A percentile compares a stretch with the other conserved stretches of the same genome.
phyloP scores from a whole-genome alignment of 345 rosid species.

The Pistacia atlantica region DNA sequence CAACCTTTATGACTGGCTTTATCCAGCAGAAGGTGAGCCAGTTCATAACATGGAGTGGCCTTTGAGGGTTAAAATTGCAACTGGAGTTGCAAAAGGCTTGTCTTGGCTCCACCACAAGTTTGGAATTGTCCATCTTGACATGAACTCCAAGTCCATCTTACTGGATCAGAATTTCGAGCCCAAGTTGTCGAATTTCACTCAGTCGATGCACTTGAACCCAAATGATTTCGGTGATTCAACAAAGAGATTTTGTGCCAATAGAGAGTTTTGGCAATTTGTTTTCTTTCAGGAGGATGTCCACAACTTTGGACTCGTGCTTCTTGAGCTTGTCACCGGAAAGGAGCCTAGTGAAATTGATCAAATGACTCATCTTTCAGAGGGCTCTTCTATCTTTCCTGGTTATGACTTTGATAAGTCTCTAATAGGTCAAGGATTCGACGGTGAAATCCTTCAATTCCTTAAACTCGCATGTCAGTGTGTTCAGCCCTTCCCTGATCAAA shows the following conservation, averaged over 20 bases:
- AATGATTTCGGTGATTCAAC: neutral
- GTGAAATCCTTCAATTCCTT: conserved; percentile 19
- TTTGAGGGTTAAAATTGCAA: conserved; percentile 28
- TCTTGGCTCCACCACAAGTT: conserved; percentile 34
- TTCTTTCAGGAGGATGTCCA: conserved; percentile 28
- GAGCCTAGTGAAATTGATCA: neutral
- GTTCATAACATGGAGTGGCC: conserved; percentile 24
- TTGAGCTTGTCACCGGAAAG: conserved; percentile 23
- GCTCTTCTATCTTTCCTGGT: neutral
- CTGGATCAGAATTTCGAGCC: conserved; percentile 25
- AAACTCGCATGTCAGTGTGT: conserved; percentile 23
- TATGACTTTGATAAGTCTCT: conserved; percentile 14
- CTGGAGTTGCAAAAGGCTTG: conserved; percentile 28
- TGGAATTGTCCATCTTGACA: conserved; percentile 19
- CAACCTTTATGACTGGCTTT: conserved; percentile 23
- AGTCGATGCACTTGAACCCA: neutral
- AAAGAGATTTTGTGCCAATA: neutral
- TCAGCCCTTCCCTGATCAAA: conserved; percentile 11
- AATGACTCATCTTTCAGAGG: neutral
- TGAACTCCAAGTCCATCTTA: conserved; percentile 20
- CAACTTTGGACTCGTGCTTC: conserved; percentile 27
- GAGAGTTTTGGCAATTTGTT: conserved; percentile 21
- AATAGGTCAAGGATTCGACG: neutral
- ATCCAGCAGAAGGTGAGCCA: neutral
- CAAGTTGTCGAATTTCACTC: conserved; percentile 25